phyloP scores from a whole-genome alignment of 2,329 filamentous ascomycete genomes.

The Chlorencoelia australis region DNA sequence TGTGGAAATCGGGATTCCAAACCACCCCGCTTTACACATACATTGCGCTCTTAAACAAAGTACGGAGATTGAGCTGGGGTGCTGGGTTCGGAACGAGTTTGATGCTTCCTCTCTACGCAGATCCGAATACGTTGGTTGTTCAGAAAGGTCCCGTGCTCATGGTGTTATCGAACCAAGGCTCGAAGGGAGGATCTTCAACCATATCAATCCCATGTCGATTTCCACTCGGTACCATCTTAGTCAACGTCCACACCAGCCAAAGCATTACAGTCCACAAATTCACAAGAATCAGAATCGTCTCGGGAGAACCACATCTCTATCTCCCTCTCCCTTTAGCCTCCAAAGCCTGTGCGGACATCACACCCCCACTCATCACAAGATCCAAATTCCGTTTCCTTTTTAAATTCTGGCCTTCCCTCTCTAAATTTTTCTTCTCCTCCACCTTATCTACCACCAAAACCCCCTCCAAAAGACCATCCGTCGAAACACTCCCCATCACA shows the following conservation, averaged over 20 bases:
- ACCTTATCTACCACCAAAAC: too few relatives aligned
- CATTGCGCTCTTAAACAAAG: constrained; percentile 8
- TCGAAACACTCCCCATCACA: too few relatives aligned
- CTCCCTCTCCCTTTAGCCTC: constrained; percentile 7
- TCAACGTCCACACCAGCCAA: constrained; percentile 10
- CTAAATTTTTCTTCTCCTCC: too few relatives aligned
- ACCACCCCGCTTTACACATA: constrained; percentile 19
- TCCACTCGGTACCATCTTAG: constrained; percentile 8
- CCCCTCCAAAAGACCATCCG: too few relatives aligned
- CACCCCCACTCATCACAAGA: too few relatives aligned
- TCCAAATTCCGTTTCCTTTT: too few relatives aligned
- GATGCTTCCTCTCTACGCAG: constrained; percentile 4
- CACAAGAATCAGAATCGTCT: constrained; percentile 4
- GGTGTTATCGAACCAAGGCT: constrained; percentile 11
- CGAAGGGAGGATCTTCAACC: constrained; percentile 1
- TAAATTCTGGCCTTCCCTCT: too few relatives aligned
- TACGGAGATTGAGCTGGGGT: constrained; percentile 11
- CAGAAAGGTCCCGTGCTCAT: constrained; percentile 13
- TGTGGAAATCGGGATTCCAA: constrained; percentile 32
- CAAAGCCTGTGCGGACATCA: constrained; percentile 6
- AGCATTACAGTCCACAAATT: constrained; percentile 9
- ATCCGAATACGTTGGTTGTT: constrained; percentile 3
- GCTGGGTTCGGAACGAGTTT: constrained; percentile 12
- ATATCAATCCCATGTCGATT: constrained; percentile 7
- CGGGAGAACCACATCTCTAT: constrained; percentile 9